Conservation (phyloP, 441 rosid genomes). For the Arabidopsis hybrid region DNA sequence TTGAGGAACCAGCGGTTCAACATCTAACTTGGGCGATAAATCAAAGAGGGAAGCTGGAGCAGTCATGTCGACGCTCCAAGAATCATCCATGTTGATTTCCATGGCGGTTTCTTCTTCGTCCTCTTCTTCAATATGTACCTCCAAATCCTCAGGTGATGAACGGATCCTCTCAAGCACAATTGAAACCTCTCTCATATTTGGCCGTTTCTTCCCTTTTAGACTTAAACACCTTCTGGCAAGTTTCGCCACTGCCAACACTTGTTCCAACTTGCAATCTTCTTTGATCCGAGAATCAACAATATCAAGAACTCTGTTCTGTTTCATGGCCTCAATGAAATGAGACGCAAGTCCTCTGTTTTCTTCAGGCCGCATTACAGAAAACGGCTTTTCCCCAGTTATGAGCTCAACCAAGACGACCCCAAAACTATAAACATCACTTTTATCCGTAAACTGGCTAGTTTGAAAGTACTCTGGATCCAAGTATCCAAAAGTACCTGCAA, state of each 20-base stretch:
- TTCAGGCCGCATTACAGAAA: slow-evolving; percentile 43
- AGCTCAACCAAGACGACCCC: slow-evolving; percentile 53
- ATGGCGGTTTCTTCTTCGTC: slow-evolving; percentile 35
- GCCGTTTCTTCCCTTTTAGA: slow-evolving; percentile 52
- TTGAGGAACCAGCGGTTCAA: slow-evolving; percentile 31
- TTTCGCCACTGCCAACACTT: slow-evolving; percentile 41
- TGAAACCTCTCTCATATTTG: slow-evolving; percentile 52
- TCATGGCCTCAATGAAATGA: slow-evolving; percentile 44
- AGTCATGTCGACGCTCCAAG: slow-evolving; percentile 39
- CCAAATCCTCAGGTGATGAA: slow-evolving; percentile 20
- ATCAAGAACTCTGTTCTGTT: slow-evolving; percentile 39
- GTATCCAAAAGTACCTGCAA: slow-evolving; percentile 44
- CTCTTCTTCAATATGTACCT: slow-evolving; percentile 28
- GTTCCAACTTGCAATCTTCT: slow-evolving; percentile 36
- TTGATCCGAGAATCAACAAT: slow-evolving; percentile 36
- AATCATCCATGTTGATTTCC: slow-evolving; percentile 35
- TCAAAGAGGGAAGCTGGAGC: slow-evolving; percentile 40
- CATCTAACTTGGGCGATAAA: slow-evolving; percentile 24
- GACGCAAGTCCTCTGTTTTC: slow-evolving; percentile 41
- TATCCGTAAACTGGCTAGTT: slow-evolving; percentile 49
- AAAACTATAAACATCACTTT: slow-evolving; percentile 56
- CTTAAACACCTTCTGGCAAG: slow-evolving; percentile 48
- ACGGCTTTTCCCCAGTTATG: slow-evolving; percentile 44
- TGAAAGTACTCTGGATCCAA: slow-evolving; percentile 52
- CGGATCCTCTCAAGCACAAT: slow-evolving; percentile 45